A percentile compares a stretch with the other conserved stretches of the same genome.
phyloP scores from a whole-genome alignment of 1,284 basidiomycete genomes.

The Cutaneotrichosporon arboriforme region DNA sequence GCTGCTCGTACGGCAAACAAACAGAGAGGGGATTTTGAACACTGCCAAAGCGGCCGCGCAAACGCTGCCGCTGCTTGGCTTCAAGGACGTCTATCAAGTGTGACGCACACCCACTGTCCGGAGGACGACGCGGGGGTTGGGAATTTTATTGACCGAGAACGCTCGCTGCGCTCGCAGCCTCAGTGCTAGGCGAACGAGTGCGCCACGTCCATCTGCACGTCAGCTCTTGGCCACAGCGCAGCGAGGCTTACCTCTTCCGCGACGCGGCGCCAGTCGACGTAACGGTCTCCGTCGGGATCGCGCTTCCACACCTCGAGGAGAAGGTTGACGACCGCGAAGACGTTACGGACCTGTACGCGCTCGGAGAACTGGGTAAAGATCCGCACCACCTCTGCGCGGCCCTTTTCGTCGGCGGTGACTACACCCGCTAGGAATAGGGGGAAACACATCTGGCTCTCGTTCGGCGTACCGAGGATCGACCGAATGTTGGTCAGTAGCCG shows the following conservation, averaged over 20 bases:
- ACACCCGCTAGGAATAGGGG: conserved; percentile 37
- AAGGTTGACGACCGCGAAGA: conserved; percentile 23
- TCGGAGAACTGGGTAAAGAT: conserved; percentile 27
- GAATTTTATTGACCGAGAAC: no score
- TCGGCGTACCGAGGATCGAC: conserved; percentile 28
- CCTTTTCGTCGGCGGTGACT: conserved; percentile 20
- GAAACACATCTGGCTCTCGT: conserved; percentile 34
- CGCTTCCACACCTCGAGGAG: conserved; percentile 31
- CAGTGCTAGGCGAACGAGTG: conserved; percentile 8
- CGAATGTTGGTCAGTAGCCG: conserved; percentile 27
- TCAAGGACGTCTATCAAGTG: no score
- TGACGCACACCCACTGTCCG: no score
- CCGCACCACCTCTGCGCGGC: conserved; percentile 20
- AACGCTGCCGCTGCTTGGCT: no score
- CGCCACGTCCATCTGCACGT: conserved; percentile 6
- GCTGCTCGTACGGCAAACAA: no score
- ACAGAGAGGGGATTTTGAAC: no score
- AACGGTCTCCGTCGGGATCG: conserved; percentile 25
- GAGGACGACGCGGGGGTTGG: no score
- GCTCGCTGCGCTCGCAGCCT: no score
- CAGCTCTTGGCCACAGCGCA: not conserved
- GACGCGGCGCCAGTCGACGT: conserved; percentile 25
- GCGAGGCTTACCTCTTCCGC: conserved; percentile 15
- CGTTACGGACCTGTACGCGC: conserved; percentile 26
- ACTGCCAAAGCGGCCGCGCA: no score